These are phyloP conservation scores for Pseudisothecium myosuroides DNA, from an alignment of 225 moss, liverwort and hornwort genomes.

Conservation along the genomic window DNA sequence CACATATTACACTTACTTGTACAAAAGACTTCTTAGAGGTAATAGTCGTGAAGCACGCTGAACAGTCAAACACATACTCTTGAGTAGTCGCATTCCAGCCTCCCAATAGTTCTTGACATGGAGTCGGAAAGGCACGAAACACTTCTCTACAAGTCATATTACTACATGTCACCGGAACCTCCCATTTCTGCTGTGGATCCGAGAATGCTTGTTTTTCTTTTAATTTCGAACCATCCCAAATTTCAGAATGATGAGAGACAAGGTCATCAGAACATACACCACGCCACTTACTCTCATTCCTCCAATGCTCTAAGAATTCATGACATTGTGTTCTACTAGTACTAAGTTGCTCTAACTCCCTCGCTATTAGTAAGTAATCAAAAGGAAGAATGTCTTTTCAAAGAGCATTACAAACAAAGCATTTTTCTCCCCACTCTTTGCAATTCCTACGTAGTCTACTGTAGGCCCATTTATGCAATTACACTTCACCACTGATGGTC, in stretches of 20 bases:
- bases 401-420: not conserved
- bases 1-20: not conserved
- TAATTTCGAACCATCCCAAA: not conserved
- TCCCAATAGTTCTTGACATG: not conserved
- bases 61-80: not conserved
- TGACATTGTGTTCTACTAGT: not conserved
- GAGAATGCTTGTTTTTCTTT: not conserved
- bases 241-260: not conserved
- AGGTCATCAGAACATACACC: not conserved
- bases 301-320: not conserved
- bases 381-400: not conserved
- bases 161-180: not conserved
- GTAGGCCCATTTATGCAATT: not conserved
- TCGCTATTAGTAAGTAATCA: not conserved
- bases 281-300: not conserved
- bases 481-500: not conserved
- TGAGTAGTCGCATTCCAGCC: not conserved
- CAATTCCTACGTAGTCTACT: not conserved
- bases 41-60: rapidly evolving
- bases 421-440: not conserved
- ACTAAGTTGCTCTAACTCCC: not conserved
- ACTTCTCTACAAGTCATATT: not conserved
- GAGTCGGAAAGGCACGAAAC: not conserved
- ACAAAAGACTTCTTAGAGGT: not conserved
- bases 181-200: not conserved